Conservation (phyloP, 2,329 filamentous ascomycete species). For the Aspergillus alliaceus region DNA sequence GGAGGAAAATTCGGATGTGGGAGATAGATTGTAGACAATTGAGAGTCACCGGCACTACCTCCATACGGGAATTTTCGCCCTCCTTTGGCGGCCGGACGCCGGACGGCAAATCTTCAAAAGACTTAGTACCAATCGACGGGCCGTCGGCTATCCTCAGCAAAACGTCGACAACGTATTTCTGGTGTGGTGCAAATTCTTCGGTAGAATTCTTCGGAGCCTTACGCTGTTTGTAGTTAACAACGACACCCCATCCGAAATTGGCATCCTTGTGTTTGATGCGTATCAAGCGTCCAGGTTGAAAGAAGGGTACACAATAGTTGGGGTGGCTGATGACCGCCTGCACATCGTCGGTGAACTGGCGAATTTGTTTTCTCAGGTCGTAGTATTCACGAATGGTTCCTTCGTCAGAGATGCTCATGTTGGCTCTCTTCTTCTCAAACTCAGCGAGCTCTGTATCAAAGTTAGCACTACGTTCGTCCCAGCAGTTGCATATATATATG, state of each 20-base stretch:
- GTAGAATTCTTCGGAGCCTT: slow-evolving; percentile 64
- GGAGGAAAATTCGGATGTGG: slow-evolving; percentile 79
- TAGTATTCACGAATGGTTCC: slow-evolving; percentile 91
- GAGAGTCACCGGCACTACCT: slow-evolving; percentile 82
- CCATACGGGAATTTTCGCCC: slow-evolving; percentile 69
- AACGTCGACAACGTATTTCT: slow-evolving; percentile 81
- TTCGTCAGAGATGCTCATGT: slow-evolving; percentile 80
- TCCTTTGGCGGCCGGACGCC: slow-evolving; percentile 61
- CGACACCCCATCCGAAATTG: slow-evolving; percentile 93
- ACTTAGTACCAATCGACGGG: slow-evolving; percentile 54
- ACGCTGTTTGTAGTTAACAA: slow-evolving; percentile 71
- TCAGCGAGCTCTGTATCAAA: slow-evolving; percentile 64
- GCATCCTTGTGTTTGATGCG: slow-evolving; percentile 75
- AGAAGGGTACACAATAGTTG: slow-evolving; percentile 77
- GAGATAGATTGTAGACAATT: slow-evolving; percentile 82
- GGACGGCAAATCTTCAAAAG: slow-evolving; percentile 63
- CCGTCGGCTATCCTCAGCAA: slow-evolving; percentile 64
- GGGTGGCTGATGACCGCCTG: slow-evolving; percentile 88
- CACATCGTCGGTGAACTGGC: slow-evolving; percentile 84
- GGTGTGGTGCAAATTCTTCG: slow-evolving; percentile 69
- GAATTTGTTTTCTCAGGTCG: slow-evolving; percentile 79
- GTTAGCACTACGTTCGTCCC: slow-evolving; percentile 22
- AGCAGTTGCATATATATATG: slow-evolving; percentile 10
- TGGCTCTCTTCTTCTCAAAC: slow-evolving; percentile 72
- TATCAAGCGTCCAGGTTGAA: slow-evolving; percentile 85